Evolutionary conservation across 768 basidiomycete species (phyloP).

Genomic region (Tephrocybe sp.): DNA sequence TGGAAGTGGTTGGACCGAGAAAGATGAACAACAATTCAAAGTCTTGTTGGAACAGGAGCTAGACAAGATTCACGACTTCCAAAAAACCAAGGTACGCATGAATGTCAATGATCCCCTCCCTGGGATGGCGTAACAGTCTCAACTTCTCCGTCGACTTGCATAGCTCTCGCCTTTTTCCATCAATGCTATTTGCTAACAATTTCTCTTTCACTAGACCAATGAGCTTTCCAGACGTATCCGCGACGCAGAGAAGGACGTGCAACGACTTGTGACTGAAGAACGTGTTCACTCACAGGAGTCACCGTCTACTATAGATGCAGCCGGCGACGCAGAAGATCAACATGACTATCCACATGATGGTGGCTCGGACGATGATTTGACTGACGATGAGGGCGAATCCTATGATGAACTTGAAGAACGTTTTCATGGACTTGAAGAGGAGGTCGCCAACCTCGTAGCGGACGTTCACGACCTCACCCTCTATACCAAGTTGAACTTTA

Average conservation of each 20-base stretch:
- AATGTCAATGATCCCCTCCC: neutral
- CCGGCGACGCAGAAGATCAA: conserved; percentile 60
- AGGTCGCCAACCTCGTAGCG: conserved; percentile 92
- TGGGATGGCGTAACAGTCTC: neutral
- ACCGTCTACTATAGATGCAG: conserved; percentile 14
- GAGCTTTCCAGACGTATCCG: conserved; percentile 83
- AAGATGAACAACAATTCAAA: conserved; percentile 84
- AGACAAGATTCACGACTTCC: conserved; percentile 93
- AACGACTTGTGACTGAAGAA: conserved; percentile 70
- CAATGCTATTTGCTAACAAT: too few relatives aligned
- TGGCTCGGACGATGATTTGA: conserved; percentile 70
- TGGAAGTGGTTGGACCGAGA: conserved; percentile 63
- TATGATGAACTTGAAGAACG: conserved; percentile 80
- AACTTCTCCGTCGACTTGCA: neutral
- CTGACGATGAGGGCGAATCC: conserved; percentile 49
- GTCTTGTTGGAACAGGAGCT: conserved; percentile 79
- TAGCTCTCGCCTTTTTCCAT: too few relatives aligned
- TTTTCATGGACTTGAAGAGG: conserved; percentile 88
- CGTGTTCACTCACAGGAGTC: conserved; percentile 16
- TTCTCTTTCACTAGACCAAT: conserved; percentile 50
- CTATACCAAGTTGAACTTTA: conserved; percentile 95
- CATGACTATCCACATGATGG: conserved; percentile 57
- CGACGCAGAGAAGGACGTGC: conserved; percentile 80
- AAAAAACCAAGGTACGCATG: conserved; percentile 72
- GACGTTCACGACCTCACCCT: conserved; percentile 90